Evolutionary conservation across 169 alveolate genomes (phyloP), one percentile per base, ranked within the genome.

Genomic region (Eimeria necatrix): DNA sequence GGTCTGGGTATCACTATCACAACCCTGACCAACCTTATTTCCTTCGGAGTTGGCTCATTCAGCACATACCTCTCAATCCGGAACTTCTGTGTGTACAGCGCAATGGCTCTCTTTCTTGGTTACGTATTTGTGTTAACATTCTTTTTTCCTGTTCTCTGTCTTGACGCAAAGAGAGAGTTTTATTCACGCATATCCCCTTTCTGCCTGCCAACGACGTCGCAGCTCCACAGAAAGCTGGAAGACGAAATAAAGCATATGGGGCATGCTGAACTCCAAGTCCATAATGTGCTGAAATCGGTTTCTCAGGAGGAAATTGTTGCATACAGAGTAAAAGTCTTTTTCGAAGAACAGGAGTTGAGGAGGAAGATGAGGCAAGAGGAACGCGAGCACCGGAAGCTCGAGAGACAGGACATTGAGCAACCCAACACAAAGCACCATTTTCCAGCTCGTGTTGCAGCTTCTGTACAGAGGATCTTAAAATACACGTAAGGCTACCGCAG

Each of bases 1-100:
- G 97, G 95, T 4, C 60, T 95, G 68, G 97, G 97, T 10, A 95
- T 95, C 81, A 95, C 95, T 51, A 95, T 95, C 89, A 95, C 96
- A 0, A 95, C 96, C 22, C 56, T 90, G 46, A 95, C 95, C 8
- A 95, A 95, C 80, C 76, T 95, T 1, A 86, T 95, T 22, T 86
- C 95, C 48, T 90, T 95, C 84, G 87, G 92, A n/a, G 93, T 95
- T 56, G 96, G 96, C 64, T 48, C 95, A 81, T 91, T 78, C 84
- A 90, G 95, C 83, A 48, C 96, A 41, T 95, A 95, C 70, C 92
- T 95, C 59, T 81, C 96, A 46, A 92, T 95, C 90, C 83, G 94
- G 32, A 95, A 95, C 91, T 95, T 95, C 73, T 95, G 95, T 52
- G 93, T 88, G 61, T 95, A 74, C 68, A 60, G 87, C 61, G 96